phyloP scores from a whole-genome alignment of 164 flowering plant species.

The Santalum album region DNA sequence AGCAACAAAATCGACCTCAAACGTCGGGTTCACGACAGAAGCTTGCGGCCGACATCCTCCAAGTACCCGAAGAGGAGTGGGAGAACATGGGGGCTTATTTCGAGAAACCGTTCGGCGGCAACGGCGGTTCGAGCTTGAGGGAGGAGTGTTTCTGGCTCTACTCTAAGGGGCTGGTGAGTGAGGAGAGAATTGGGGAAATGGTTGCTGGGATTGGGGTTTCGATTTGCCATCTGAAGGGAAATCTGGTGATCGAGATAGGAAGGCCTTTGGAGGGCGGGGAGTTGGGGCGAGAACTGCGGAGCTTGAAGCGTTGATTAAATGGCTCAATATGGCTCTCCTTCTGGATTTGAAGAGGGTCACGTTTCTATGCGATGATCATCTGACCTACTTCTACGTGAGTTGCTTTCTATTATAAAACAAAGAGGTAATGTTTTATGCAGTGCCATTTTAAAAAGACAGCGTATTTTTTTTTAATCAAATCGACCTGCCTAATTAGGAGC shows the following conservation, averaged over 20 bases:
- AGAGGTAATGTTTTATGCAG: too few species aligned
- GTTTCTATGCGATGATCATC: background rate
- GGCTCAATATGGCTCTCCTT: background rate
- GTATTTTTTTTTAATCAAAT: too few species aligned
- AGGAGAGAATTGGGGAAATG: background rate
- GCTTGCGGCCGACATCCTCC: background rate
- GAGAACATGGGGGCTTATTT: background rate
- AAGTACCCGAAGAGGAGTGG: background rate
- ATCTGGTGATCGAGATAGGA: background rate
- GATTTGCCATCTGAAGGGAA: background rate
- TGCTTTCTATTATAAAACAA: background rate
- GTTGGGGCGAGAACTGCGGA: background rate
- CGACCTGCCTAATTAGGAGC: too few species aligned
- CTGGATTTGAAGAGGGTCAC: conserved; percentile 1
- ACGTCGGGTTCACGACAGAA: background rate
- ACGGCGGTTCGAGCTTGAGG: background rate
- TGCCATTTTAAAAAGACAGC: too few species aligned
- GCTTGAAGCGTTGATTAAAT: background rate
- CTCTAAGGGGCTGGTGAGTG: background rate
- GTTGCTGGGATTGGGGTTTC: background rate
- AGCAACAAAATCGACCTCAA: background rate
- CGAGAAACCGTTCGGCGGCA: background rate
- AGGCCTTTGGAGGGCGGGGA: background rate
- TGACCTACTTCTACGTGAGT: background rate
- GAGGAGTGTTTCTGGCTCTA: background rate